Percentiles rank a stretch among this genome's conserved stretches.
Evolutionary conservation across 2,329 filamentous ascomycete species (phyloP).

Genomic region (Xylariaceae sp.): DNA sequence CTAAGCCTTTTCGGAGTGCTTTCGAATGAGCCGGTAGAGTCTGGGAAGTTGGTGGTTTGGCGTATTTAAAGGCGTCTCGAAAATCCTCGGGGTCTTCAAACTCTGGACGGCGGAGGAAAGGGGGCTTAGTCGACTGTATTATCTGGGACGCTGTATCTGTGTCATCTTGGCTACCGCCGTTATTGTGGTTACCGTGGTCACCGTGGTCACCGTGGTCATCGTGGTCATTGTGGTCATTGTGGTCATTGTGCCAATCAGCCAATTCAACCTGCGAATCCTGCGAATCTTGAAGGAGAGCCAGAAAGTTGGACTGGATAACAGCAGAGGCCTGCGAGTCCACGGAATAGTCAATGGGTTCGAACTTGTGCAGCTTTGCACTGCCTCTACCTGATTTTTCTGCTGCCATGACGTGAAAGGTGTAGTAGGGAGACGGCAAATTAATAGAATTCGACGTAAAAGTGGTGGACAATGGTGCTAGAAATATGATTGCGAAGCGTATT

Average conservation of each 20-base stretch:
- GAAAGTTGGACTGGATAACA: constrained; percentile 20
- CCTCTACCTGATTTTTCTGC: not conserved
- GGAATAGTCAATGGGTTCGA: not conserved
- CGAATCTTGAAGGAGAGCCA: constrained; percentile 20
- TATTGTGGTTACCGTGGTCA: not conserved
- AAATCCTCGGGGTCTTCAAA: constrained; percentile 32
- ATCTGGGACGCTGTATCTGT: not conserved
- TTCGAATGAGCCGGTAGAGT: not conserved
- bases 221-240: not conserved
- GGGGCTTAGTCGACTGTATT: not conserved
- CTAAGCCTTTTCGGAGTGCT: not conserved
- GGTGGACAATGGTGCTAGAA: too few relatives aligned
- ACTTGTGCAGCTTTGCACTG: not conserved
- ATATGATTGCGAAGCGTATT: too few relatives aligned
- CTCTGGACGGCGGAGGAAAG: constrained; percentile 28
- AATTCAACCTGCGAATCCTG: constrained; percentile 11
- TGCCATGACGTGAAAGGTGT: constrained; percentile 8
- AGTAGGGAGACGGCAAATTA: not conserved
- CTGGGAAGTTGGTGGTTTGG: constrained; percentile 27
- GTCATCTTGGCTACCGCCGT: not conserved
- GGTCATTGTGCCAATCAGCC: not conserved
- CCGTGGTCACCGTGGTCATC: not conserved
- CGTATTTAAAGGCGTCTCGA: constrained; percentile 32
- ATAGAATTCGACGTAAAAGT: too few relatives aligned
- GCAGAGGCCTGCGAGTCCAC: constrained; percentile 6